These are phyloP conservation scores for Syzygium aromaticum DNA, from an alignment of 345 rosid species.

Conservation along the genomic window DNA sequence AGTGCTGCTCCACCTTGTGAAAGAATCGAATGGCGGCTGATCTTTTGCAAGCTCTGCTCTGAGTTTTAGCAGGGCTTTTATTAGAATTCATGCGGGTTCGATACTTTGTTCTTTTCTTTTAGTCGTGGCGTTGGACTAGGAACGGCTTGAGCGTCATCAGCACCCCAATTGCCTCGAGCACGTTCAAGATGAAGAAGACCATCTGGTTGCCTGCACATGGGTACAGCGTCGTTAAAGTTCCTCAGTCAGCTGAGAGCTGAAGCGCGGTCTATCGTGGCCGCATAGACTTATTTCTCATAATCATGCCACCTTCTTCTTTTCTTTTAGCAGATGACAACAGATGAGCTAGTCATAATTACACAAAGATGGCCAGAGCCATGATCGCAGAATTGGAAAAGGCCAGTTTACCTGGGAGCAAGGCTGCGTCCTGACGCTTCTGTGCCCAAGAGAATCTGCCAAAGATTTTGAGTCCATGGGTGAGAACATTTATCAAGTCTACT, in stretches of 20 bases:
- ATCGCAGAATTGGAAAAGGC: not conserved
- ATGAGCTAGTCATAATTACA: not conserved
- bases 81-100: not conserved
- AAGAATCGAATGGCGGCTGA: not conserved
- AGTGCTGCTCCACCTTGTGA: not conserved
- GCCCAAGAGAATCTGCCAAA: slow-evolving; percentile 45
- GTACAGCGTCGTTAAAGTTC: not conserved
- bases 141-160: slow-evolving; percentile 73
- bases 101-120: not conserved
- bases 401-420: slow-evolving; percentile 32
- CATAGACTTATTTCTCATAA: not conserved
- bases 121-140: slow-evolving; percentile 7
- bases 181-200: slow-evolving; percentile 55
- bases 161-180: slow-evolving; percentile 46
- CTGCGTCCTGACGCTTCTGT: slow-evolving; percentile 24
- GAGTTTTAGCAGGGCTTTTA: not conserved
- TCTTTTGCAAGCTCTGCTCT: not conserved
- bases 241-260: not conserved
- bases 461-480: not conserved
- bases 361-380: not conserved
- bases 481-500: not conserved
- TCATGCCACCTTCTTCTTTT: not conserved
- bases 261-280: not conserved
- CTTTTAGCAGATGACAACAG: not conserved
- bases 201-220: slow-evolving; percentile 43